Percentiles rank a stretch among this genome's conserved stretches.
phyloP scores from a whole-genome alignment of 2,329 filamentous ascomycete species.

The Metarhizium anisopliae region DNA sequence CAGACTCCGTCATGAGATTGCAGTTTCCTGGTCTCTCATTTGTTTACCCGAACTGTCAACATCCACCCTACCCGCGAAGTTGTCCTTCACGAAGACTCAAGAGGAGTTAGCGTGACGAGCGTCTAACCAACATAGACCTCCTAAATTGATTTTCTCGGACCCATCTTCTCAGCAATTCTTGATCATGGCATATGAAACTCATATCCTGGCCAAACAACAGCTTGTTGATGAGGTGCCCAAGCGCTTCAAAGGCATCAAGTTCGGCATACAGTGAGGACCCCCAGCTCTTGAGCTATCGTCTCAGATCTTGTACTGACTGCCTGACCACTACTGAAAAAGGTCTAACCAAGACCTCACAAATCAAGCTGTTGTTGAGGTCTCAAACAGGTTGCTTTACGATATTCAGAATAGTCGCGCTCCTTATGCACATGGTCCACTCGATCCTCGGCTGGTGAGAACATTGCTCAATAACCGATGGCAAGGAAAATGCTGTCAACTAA shows the following conservation, averaged over 20 bases:
- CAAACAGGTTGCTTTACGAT: slow-evolving; percentile 86
- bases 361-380: slow-evolving; percentile 88
- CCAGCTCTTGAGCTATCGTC: background rate
- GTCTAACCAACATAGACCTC: too few species aligned
- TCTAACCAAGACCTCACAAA: slow-evolving; percentile 59
- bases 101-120: too few species aligned
- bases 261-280: slow-evolving; percentile 67
- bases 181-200: background rate
- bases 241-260: slow-evolving; percentile 87
- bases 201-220: slow-evolving; percentile 59
- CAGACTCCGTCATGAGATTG: too few species aligned
- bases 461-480: background rate
- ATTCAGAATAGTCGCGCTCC: slow-evolving; percentile 68
- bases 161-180: background rate
- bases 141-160: too few species aligned
- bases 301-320: background rate
- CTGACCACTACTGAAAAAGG: slow-evolving; percentile 29
- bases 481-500: background rate
- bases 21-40: too few species aligned
- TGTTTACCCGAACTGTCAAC: too few species aligned
- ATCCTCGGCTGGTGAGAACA: slow-evolving; percentile 58
- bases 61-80: too few species aligned
- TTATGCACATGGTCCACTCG: slow-evolving; percentile 75
- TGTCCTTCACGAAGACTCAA: too few species aligned
- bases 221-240: slow-evolving; percentile 83